These are phyloP conservation scores for Clonostachys chloroleuca DNA, from an alignment of 2,329 filamentous ascomycete species.

Conservation along the genomic window DNA sequence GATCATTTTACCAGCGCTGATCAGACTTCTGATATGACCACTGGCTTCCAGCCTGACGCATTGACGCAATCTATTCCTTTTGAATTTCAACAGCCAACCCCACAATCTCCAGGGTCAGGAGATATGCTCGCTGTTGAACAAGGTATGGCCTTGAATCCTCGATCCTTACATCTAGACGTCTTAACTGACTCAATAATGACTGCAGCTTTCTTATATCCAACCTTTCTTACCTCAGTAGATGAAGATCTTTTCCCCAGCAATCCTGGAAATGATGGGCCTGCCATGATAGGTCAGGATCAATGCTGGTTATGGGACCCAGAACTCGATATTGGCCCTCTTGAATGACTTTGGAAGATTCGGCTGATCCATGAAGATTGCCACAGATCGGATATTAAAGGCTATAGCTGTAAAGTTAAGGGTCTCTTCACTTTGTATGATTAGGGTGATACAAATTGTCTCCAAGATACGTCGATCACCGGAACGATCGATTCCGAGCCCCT, in stretches of 20 bases:
- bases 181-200: not conserved
- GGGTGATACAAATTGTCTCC: too few relatives aligned
- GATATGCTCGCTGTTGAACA: not conserved
- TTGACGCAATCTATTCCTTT: not conserved
- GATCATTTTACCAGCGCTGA: not conserved
- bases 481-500: too few relatives aligned
- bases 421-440: too few relatives aligned
- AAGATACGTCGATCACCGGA: too few relatives aligned
- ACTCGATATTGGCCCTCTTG: too few relatives aligned
- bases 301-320: not conserved
- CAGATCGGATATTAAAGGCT: too few relatives aligned
- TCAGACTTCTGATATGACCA: not conserved
- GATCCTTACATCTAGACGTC: not conserved
- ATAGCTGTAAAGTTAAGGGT: too few relatives aligned
- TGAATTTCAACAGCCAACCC: not conserved
- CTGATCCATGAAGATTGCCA: too few relatives aligned
- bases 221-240: not conserved
- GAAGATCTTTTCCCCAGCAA: not conserved
- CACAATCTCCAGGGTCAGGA: not conserved
- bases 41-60: not conserved
- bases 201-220: not conserved
- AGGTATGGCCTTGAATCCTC: not conserved
- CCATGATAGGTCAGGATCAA: not conserved
- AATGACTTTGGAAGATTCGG: too few relatives aligned
- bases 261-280: not conserved